Evolutionary conservation across 768 basidiomycete species (phyloP).

Genomic region (Suillus subluteus): DNA sequence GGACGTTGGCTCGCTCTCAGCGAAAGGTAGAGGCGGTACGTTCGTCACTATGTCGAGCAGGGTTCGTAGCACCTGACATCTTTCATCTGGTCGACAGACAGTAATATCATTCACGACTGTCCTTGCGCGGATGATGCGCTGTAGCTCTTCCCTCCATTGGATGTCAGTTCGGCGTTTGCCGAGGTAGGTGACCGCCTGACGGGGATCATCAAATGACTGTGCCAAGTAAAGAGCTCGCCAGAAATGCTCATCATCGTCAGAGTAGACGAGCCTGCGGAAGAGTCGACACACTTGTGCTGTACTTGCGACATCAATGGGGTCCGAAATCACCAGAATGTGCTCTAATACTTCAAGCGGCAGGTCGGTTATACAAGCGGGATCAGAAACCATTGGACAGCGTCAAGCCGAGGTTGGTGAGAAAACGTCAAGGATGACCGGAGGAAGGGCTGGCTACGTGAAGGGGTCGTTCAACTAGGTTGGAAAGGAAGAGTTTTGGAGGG

Average conservation of each 20-base stretch:
- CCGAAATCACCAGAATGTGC: constrained; percentile 54
- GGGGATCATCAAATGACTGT: constrained; percentile 67
- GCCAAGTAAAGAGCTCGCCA: constrained; percentile 72
- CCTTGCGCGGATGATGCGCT: constrained; percentile 57
- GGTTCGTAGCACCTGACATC: constrained; percentile 46
- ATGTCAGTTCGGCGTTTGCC: constrained; percentile 33
- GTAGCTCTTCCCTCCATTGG: constrained; percentile 58
- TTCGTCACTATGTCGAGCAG: constrained; percentile 52
- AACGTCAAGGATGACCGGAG: not conserved
- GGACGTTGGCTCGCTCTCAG: constrained; percentile 40
- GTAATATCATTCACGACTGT: constrained; percentile 43
- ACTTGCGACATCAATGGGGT: constrained; percentile 62
- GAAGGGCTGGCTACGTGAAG: not conserved
- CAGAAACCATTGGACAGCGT: constrained; percentile 5
- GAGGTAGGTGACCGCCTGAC: constrained; percentile 45
- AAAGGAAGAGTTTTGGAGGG: constrained; percentile 1
- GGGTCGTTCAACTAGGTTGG: constrained; percentile 1
- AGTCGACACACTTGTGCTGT: constrained; percentile 53
- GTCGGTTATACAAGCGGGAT: constrained; percentile 28
- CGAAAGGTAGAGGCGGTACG: constrained; percentile 40
- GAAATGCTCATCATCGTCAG: constrained; percentile 46
- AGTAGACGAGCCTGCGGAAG: constrained; percentile 50
- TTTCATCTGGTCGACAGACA: constrained; percentile 47
- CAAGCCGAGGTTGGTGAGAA: not conserved
- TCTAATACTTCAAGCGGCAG: constrained; percentile 66